phyloP scores from a whole-genome alignment of 2,329 filamentous ascomycete species.

The Aspergillus eucalypticola region DNA sequence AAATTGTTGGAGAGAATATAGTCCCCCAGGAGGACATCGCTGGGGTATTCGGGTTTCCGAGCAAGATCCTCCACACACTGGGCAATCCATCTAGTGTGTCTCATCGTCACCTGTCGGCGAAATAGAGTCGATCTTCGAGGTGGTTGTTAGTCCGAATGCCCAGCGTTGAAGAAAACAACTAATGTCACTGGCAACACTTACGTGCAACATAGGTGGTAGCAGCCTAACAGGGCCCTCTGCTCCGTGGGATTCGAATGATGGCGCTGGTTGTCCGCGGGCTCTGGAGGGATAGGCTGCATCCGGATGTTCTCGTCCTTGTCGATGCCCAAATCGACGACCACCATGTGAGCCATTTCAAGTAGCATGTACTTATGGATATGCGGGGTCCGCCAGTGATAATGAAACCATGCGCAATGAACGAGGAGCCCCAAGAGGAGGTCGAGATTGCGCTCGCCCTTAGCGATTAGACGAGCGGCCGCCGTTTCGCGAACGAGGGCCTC shows the following conservation, averaged over 20 bases:
- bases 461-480: slow-evolving; percentile 5
- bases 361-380: slow-evolving; percentile 14
- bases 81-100: slow-evolving; percentile 13
- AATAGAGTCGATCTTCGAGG: slow-evolving; percentile 10
- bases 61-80: slow-evolving; percentile 6
- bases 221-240: slow-evolving; percentile 13
- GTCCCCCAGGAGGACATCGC: slow-evolving; percentile 6
- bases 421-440: slow-evolving; percentile 14
- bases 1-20: slow-evolving; percentile 4
- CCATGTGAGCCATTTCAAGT: slow-evolving; percentile 8
- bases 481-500: slow-evolving; percentile 3
- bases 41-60: slow-evolving; percentile 8
- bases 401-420: slow-evolving; percentile 16
- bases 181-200: not conserved
- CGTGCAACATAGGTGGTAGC: slow-evolving; percentile 13
- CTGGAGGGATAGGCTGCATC: not conserved
- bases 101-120: slow-evolving; percentile 14
- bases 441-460: slow-evolving; percentile 11
- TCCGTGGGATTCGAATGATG: not conserved
- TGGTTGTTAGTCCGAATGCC: not conserved
- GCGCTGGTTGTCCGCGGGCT: not conserved
- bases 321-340: slow-evolving; percentile 9
- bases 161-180: too few species aligned
- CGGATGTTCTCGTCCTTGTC: slow-evolving; percentile 2
- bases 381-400: slow-evolving; percentile 14